These are phyloP conservation scores for Nicotiana sylvestris DNA, from an alignment of 257 asterid genomes.

Conservation along the genomic window DNA sequence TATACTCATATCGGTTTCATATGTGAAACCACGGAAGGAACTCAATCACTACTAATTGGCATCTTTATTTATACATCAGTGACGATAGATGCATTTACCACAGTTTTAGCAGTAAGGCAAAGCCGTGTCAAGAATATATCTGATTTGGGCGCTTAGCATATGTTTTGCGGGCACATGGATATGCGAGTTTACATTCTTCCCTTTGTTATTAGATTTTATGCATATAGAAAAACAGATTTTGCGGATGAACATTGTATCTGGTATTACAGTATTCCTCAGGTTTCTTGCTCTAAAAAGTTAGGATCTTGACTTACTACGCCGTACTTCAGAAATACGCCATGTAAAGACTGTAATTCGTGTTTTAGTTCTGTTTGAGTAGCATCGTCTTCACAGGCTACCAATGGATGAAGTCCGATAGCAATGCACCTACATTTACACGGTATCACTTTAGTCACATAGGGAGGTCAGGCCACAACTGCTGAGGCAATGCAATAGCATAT, in stretches of 20 bases:
- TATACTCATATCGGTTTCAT: too few species aligned
- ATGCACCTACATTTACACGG: slow-evolving; percentile 40
- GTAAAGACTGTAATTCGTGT: slow-evolving; percentile 18
- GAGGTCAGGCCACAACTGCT: neutral
- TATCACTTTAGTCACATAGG: neutral
- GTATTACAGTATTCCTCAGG: neutral
- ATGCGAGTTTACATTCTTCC: neutral
- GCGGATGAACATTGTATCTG: neutral
- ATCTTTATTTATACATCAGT: too few species aligned
- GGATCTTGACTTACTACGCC: slow-evolving; percentile 44
- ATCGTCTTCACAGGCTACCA: slow-evolving; percentile 28
- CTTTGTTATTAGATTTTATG: neutral
- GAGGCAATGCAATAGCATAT: neutral
- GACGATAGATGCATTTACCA: too few species aligned
- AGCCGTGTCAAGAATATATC: too few species aligned
- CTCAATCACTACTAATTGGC: too few species aligned
- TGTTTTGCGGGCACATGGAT: too few species aligned
- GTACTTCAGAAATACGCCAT: slow-evolving; percentile 27
- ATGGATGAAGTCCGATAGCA: slow-evolving; percentile 44
- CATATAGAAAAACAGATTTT: neutral
- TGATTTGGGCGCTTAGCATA: too few species aligned
- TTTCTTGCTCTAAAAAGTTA: neutral
- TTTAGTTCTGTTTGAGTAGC: slow-evolving; percentile 10
- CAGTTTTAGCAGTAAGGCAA: too few species aligned
- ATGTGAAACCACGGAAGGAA: too few species aligned